A percentile compares a stretch with the other conserved stretches of the same genome.
Evolutionary conservation across 1,284 basidiomycete species (phyloP).

Genomic region (Xerocomus nothofagi): DNA sequence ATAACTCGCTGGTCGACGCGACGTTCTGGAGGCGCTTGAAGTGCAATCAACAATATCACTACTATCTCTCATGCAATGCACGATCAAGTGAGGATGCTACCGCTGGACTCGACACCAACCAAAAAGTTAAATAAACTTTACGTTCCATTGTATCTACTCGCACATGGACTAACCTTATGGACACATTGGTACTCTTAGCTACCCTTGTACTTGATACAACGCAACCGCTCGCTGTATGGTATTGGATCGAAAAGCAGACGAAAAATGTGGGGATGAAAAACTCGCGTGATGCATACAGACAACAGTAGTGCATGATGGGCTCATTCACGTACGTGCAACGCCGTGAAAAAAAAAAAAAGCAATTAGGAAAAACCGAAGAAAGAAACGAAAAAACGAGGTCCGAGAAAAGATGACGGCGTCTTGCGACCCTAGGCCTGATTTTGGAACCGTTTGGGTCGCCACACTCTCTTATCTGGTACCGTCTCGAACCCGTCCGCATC

Average conservation of each 20-base stretch:
- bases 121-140: too few relatives aligned
- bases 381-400: not conserved
- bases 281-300: not conserved
- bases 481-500: conserved; percentile 75
- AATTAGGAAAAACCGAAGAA: too few relatives aligned
- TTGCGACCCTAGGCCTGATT: conserved; percentile 5
- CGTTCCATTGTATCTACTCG: conserved; percentile 1
- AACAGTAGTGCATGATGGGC: not conserved
- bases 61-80: not conserved
- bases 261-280: not conserved
- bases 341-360: too few relatives aligned
- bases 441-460: conserved; percentile 40
- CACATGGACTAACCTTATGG: conserved; percentile 11
- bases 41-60: not conserved
- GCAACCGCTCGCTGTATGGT: conserved; percentile 6
- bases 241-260: conserved; percentile 1
- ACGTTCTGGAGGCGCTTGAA: not conserved
- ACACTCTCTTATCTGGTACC: conserved; percentile 47
- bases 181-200: conserved; percentile 4
- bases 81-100: conserved; percentile 15
- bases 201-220: conserved; percentile 16
- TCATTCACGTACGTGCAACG: not conserved
- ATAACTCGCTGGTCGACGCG: not conserved
- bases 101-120: too few relatives aligned
- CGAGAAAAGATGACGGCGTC: not conserved